Conservation (phyloP, 345 rosid genomes). For the Mercurialis annua region DNA sequence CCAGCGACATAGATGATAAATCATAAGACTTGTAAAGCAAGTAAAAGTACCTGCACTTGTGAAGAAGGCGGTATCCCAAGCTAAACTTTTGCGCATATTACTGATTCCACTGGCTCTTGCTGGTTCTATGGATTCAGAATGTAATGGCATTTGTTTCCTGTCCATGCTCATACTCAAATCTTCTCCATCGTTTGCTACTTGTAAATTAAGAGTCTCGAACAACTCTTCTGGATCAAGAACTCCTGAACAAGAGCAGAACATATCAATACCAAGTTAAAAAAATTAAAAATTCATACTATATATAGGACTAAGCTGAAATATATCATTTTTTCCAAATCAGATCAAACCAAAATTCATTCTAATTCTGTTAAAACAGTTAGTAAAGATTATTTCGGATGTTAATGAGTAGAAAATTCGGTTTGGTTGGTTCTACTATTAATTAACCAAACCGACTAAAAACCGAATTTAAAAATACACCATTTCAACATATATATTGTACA, state of each 20-base stretch:
- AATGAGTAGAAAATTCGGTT: too few relatives aligned
- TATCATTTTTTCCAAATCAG: too few relatives aligned
- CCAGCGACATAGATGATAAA: too few relatives aligned
- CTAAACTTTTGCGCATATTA: constrained; percentile 38
- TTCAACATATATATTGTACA: too few relatives aligned
- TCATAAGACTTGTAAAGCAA: neutral
- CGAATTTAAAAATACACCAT: too few relatives aligned
- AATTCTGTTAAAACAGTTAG: too few relatives aligned
- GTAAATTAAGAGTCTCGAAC: constrained; percentile 39
- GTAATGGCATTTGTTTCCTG: constrained; percentile 4
- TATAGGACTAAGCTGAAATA: too few relatives aligned
- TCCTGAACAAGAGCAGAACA: constrained; percentile 29
- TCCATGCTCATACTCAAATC: neutral
- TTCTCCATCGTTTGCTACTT: constrained; percentile 16
- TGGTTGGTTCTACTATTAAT: too few relatives aligned
- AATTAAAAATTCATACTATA: too few relatives aligned
- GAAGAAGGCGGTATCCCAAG: constrained; percentile 54
- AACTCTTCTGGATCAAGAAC: constrained; percentile 63
- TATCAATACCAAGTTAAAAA: neutral
- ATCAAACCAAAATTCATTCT: too few relatives aligned
- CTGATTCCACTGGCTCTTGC: constrained; percentile 19
- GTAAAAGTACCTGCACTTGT: constrained; percentile 37
- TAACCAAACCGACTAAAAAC: too few relatives aligned
- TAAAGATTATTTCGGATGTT: too few relatives aligned
- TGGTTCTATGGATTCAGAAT: constrained; percentile 18